Conservation (phyloP, 2,329 filamentous ascomycete species). For the Stromatinia cepivora region DNA sequence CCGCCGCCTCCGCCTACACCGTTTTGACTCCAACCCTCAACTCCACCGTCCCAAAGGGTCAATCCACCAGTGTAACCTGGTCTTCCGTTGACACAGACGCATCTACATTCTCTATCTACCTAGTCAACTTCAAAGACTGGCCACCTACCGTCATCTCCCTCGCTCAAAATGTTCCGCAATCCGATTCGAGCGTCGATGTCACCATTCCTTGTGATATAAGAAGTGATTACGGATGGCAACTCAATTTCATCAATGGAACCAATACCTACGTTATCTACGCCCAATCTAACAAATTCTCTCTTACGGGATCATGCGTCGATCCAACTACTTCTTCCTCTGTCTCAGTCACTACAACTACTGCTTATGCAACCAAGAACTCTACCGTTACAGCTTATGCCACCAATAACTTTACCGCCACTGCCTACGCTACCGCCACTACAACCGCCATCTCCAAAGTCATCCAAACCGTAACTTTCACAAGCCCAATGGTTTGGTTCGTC, state of each 20-base stretch:
- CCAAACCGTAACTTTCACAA: conserved; percentile 3
- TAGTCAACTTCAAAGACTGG: conserved; percentile 22
- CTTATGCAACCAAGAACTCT: conserved; percentile 13
- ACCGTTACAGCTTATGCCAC: conserved; percentile 8
- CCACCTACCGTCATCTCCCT: conserved; percentile 22
- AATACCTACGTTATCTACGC: conserved; percentile 23
- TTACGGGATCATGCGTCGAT: conserved; percentile 20
- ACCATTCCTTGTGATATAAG: conserved; percentile 6
- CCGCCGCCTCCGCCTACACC: conserved; percentile 13
- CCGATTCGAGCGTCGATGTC: conserved; percentile 1
- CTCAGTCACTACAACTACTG: neutral
- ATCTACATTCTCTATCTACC: conserved; percentile 20
- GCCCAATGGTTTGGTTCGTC: conserved; percentile 20
- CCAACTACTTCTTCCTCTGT: conserved; percentile 8
- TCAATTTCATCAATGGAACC: conserved; percentile 25
- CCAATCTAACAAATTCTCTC: conserved; percentile 6
- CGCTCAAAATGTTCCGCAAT: conserved; percentile 19
- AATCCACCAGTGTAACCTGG: conserved; percentile 15
- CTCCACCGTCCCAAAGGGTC: conserved; percentile 16
- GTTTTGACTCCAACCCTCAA: conserved; percentile 16
- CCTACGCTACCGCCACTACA: neutral
- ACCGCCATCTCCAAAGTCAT: conserved; percentile 17
- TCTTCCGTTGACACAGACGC: conserved; percentile 16
- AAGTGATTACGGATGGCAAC: conserved; percentile 21
- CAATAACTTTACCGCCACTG: conserved; percentile 15